These are phyloP conservation scores for Dipodascus geniculatus DNA, from an alignment of 805 yeast species.

Conservation along the genomic window DNA sequence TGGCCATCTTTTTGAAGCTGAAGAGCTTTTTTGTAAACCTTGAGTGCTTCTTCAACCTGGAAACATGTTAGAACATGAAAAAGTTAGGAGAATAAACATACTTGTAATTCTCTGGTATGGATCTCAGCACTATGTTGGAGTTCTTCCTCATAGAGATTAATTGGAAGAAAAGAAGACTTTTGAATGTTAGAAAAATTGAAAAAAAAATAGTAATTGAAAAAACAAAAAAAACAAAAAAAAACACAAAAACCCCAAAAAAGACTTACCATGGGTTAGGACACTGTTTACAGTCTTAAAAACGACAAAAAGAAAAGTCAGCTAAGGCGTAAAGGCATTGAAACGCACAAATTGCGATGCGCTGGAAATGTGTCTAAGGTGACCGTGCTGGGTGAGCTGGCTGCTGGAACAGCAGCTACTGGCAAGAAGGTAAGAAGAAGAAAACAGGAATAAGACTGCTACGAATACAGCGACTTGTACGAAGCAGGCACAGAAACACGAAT, in stretches of 20 bases:
- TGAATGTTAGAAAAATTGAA: not conserved
- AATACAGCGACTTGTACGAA: not conserved
- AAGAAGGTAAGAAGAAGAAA: not conserved
- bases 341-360: not conserved
- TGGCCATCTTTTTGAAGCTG: constrained; percentile 40
- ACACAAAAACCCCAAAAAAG: not conserved
- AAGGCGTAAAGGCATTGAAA: not conserved
- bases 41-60: constrained; percentile 66
- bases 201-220: not conserved
- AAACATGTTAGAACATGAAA: too few species aligned
- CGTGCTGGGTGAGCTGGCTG: not conserved
- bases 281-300: not conserved
- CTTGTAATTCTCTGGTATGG: constrained; percentile 82
- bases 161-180: constrained; percentile 63
- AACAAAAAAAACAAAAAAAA: not conserved
- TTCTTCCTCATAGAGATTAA: constrained; percentile 68
- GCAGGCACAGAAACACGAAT: not conserved
- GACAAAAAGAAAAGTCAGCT: not conserved
- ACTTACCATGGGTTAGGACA: constrained; percentile 1
- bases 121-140: constrained; percentile 62
- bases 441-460: too few species aligned
- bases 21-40: constrained; percentile 61
- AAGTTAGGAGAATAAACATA: constrained; percentile 14
- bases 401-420: not conserved
- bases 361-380: not conserved